Conservation (phyloP, 78 protist species). For the Dictyostelium firmibasis region DNA sequence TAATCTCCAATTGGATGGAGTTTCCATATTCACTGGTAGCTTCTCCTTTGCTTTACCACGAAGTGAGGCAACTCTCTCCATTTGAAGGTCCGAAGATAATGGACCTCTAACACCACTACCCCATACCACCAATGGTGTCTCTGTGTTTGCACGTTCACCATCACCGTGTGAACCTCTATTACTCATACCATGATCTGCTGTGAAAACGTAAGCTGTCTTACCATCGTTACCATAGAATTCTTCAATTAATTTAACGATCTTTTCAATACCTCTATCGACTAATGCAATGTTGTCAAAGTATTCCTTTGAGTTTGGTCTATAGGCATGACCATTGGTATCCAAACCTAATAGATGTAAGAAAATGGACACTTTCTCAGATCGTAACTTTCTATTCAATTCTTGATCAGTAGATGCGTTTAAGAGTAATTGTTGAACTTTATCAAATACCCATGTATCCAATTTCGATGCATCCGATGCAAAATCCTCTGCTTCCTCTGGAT, state of each 20-base stretch:
- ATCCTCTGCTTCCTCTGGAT: conserved; percentile 83
- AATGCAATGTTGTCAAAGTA: conserved; percentile 75
- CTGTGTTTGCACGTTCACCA: conserved; percentile 90
- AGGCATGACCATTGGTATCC: conserved; percentile 92
- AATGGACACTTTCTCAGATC: conserved; percentile 20
- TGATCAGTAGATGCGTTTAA: conserved; percentile 49
- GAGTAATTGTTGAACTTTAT: conserved; percentile 54
- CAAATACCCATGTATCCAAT: conserved; percentile 91
- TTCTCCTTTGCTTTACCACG: conserved; percentile 65
- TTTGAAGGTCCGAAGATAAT: conserved; percentile 19
- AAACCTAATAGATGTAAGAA: conserved; percentile 93
- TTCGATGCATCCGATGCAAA: conserved; percentile 76
- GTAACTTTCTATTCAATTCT: conserved; percentile 15
- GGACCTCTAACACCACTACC: conserved; percentile 90
- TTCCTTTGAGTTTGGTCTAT: conserved; percentile 80
- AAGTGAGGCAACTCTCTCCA: conserved; percentile 48
- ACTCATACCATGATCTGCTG: conserved; percentile 95
- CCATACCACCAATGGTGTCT: conserved; percentile 93
- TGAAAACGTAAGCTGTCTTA: conserved; percentile 86
- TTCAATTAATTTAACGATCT: conserved; percentile 20
- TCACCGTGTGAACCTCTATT: conserved; percentile 92
- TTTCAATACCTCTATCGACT: conserved; percentile 82
- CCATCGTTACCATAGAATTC: conserved; percentile 77
- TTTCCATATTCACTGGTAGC: not conserved
- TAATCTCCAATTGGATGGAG: conserved; percentile 78